Conservation (phyloP, 768 basidiomycete species). For the Trametes sanguinea region DNA sequence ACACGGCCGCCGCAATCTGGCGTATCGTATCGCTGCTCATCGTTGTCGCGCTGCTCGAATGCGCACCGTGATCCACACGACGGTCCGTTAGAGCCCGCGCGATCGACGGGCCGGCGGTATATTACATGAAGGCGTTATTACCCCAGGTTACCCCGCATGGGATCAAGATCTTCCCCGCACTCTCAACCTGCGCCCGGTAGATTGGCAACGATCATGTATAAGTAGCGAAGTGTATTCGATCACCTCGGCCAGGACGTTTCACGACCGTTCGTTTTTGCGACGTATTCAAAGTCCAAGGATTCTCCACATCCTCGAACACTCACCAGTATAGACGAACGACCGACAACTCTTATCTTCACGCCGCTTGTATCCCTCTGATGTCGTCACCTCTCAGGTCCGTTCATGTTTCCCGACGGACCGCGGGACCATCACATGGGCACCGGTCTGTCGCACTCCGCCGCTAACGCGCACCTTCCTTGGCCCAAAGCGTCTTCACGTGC, state of each 20-base stretch:
- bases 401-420: background rate
- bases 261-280: too few relatives aligned
- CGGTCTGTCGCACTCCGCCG: background rate
- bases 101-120: background rate
- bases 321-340: too few relatives aligned
- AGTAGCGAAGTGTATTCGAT: too few relatives aligned
- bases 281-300: too few relatives aligned
- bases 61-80: background rate
- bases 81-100: background rate
- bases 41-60: background rate
- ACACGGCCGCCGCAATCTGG: background rate
- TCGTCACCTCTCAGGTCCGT: background rate
- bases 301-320: too few relatives aligned
- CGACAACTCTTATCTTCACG: too few relatives aligned
- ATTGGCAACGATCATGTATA: too few relatives aligned
- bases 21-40: constrained; percentile 6
- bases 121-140: background rate
- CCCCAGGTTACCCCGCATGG: background rate
- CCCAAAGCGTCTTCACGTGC: background rate
- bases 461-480: background rate
- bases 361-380: background rate
- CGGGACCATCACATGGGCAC: constrained; percentile 8
- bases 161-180: background rate
- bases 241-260: too few relatives aligned
- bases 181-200: background rate